phyloP scores from a whole-genome alignment of 345 rosid species.

The Anastatica hierochuntica region DNA sequence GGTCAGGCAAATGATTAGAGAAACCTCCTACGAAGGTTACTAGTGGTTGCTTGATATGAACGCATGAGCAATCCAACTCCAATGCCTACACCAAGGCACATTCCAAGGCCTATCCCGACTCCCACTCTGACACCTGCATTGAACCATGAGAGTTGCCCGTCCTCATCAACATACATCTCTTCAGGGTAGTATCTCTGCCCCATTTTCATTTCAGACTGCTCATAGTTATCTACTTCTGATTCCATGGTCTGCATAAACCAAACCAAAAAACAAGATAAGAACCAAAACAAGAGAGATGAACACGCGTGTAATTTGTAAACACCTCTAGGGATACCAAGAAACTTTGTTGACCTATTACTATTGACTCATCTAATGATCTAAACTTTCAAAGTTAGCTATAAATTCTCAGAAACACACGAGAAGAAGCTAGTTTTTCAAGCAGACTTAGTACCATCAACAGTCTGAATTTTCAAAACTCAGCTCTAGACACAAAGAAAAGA shows the following conservation, averaged over 20 bases:
- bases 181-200: constrained; percentile 39
- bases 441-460: no score
- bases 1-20: constrained; percentile 36
- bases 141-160: constrained; percentile 87
- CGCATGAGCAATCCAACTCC: constrained; percentile 96
- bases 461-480: no score
- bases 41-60: constrained; percentile 87
- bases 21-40: constrained; percentile 84
- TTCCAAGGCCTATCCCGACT: constrained; percentile 90
- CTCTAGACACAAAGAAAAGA: no score
- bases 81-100: constrained; percentile 84
- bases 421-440: no score
- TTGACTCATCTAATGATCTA: no score
- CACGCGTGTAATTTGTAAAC: not conserved
- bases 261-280: not conserved
- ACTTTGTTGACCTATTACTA: no score
- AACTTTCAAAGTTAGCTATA: no score
- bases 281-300: not conserved
- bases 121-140: constrained; percentile 95
- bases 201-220: constrained; percentile 50
- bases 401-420: no score
- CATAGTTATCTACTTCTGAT: constrained; percentile 24
- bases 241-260: constrained; percentile 37
- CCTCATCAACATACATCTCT: constrained; percentile 66
- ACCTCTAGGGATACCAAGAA: not conserved